Conservation (phyloP, 306 rosid species). For the Vigna hirtella region DNA sequence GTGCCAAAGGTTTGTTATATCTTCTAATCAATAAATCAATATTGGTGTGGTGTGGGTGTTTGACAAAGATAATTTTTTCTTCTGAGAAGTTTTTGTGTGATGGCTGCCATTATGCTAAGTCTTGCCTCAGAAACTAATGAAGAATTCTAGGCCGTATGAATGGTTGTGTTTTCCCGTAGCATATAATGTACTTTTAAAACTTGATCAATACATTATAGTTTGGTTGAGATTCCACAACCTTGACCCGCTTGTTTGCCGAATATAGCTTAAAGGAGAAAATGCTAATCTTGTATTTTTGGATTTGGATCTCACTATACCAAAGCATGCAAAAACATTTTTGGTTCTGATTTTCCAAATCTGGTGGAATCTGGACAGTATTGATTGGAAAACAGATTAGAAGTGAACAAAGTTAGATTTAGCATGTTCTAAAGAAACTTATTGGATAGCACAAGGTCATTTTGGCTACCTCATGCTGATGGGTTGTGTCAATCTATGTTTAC, state of each 20-base stretch:
- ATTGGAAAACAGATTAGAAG: not conserved
- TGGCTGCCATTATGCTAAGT: slow-evolving; percentile 6
- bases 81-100: not conserved
- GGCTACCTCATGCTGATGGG: not conserved
- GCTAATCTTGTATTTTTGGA: not conserved
- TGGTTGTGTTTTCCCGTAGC: slow-evolving; percentile 14
- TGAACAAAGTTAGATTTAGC: not conserved
- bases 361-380: not conserved
- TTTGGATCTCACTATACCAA: slow-evolving; percentile 11
- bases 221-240: not conserved
- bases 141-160: slow-evolving; percentile 24
- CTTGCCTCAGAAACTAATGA: not conserved
- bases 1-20: not conserved
- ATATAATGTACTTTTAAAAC: slow-evolving; percentile 4
- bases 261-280: not conserved
- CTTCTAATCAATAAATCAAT: slow-evolving; percentile 6
- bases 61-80: slow-evolving; percentile 14
- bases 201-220: slow-evolving; percentile 9
- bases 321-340: slow-evolving; percentile 1
- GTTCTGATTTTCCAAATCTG: not conserved
- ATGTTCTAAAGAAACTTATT: slow-evolving; percentile 1
- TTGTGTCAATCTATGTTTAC: not conserved
- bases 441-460: not conserved
- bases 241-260: not conserved
- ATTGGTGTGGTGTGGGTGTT: slow-evolving; percentile 3